Conservation (phyloP, 352 stramenopile species). For the Blastocystis sp. region DNA sequence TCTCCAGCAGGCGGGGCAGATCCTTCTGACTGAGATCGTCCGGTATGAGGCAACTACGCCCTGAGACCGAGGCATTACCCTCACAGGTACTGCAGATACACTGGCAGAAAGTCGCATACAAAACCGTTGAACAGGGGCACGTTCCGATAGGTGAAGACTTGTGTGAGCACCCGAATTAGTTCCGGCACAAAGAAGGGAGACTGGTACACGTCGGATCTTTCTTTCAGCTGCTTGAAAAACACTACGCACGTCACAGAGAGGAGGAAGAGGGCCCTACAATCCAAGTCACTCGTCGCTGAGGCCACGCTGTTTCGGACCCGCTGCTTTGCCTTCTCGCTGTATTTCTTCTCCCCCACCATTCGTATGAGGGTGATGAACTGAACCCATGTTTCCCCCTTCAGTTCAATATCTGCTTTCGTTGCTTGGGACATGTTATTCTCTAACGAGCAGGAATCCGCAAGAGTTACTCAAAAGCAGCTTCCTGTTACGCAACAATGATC, state of each 20-base stretch:
- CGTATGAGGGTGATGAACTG: slow-evolving; percentile 5
- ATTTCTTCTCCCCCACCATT: background rate
- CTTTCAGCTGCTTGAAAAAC: background rate
- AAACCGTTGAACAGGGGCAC: slow-evolving; percentile 14
- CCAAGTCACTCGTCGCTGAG: background rate
- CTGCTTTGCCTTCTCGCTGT: background rate
- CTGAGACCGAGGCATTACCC: background rate
- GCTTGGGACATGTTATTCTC: background rate
- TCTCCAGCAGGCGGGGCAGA: background rate
- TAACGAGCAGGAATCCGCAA: too few species aligned
- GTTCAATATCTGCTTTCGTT: background rate
- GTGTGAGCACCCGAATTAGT: background rate
- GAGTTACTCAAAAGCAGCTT: too few species aligned
- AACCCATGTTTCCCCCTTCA: slow-evolving; percentile 25
- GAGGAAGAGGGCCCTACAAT: background rate
- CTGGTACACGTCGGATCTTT: background rate
- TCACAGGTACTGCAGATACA: slow-evolving; percentile 24
- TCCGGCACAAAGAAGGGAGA: slow-evolving; percentile 6
- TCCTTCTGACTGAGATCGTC: slow-evolving; percentile 5
- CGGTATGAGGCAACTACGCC: background rate
- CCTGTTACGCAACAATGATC: too few species aligned
- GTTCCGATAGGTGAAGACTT: slow-evolving; percentile 19
- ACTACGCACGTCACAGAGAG: background rate
- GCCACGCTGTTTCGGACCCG: background rate
- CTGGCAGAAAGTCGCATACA: background rate